These are phyloP conservation scores for Trametes coccinea DNA, from an alignment of 768 basidiomycete genomes.

Conservation along the genomic window DNA sequence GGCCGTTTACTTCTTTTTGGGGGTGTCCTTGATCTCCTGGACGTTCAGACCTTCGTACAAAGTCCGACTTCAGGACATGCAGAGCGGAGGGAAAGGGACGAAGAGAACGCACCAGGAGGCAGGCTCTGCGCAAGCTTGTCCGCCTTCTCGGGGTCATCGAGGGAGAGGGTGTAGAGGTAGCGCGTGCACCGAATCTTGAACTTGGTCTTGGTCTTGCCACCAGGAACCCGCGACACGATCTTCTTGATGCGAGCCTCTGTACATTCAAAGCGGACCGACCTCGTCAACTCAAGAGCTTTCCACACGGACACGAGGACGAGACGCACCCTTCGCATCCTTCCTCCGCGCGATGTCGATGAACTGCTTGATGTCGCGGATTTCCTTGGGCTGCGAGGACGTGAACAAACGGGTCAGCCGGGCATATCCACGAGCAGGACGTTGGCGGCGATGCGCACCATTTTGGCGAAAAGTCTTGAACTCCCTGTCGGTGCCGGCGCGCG, in stretches of 20 bases:
- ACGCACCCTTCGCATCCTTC: conserved; percentile 95
- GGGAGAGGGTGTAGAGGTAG: conserved; percentile 94
- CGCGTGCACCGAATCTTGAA: conserved; percentile 98
- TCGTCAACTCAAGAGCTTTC: not conserved
- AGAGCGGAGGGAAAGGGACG: not conserved
- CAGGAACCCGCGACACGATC: conserved; percentile 64
- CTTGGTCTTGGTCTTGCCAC: conserved; percentile 84
- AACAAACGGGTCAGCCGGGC: not conserved
- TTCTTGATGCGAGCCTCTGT: conserved; percentile 98
- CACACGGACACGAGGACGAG: not conserved
- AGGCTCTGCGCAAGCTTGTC: conserved; percentile 95
- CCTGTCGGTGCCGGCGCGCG: conserved; percentile 15
- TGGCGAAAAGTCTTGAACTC: conserved; percentile 12
- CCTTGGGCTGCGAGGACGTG: conserved; percentile 74
- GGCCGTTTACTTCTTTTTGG: conserved; percentile 67
- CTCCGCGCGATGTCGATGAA: conserved; percentile 97
- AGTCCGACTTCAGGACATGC: not conserved
- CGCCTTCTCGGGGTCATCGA: conserved; percentile 97
- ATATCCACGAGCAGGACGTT: not conserved
- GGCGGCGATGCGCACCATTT: conserved; percentile 14
- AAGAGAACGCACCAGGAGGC: conserved; percentile 76
- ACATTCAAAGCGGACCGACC: not conserved
- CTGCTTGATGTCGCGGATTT: conserved; percentile 97
- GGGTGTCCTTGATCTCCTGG: conserved; percentile 65
- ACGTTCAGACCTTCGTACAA: conserved; percentile 61